phyloP scores from a whole-genome alignment of 2,329 filamentous ascomycete genomes.

The Fusarium guadeloupense region DNA sequence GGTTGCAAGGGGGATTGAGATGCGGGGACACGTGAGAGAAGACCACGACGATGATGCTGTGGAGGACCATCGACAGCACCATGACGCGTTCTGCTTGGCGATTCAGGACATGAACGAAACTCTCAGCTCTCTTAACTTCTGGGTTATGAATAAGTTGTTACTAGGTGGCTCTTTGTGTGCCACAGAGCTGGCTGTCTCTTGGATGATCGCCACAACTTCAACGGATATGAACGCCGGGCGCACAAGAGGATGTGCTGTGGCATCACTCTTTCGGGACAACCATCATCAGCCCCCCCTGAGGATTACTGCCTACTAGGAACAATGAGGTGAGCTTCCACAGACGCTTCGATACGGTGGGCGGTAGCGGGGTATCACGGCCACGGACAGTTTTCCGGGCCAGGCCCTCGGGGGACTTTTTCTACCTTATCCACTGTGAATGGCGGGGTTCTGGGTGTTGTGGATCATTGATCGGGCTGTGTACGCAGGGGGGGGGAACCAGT shows the following conservation, averaged over 20 bases:
- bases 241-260: constrained; percentile 16
- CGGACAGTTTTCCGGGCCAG: constrained; percentile 35
- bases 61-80: constrained; percentile 26
- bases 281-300: constrained; percentile 26
- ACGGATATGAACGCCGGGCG: constrained; percentile 4
- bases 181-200: too few relatives aligned
- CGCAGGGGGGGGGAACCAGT: constrained; percentile 7
- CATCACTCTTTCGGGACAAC: constrained; percentile 21
- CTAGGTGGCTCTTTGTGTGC: neutral
- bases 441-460: constrained; percentile 35
- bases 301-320: constrained; percentile 38
- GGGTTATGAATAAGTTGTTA: too few relatives aligned
- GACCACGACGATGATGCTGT: constrained; percentile 38
- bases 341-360: constrained; percentile 41
- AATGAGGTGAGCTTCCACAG: constrained; percentile 38
- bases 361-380: constrained; percentile 43
- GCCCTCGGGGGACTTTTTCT: constrained; percentile 10
- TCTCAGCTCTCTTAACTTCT: neutral
- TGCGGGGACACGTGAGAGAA: constrained; percentile 45
- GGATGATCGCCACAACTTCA: constrained; percentile 15
- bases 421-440: constrained; percentile 33
- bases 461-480: constrained; percentile 36
- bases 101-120: constrained; percentile 19
- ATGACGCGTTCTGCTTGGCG: constrained; percentile 35
- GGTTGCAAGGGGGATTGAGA: constrained; percentile 39